These are phyloP conservation scores for Chalaropsis ovoidea DNA, from an alignment of 2,329 filamentous ascomycete species.

Conservation along the genomic window DNA sequence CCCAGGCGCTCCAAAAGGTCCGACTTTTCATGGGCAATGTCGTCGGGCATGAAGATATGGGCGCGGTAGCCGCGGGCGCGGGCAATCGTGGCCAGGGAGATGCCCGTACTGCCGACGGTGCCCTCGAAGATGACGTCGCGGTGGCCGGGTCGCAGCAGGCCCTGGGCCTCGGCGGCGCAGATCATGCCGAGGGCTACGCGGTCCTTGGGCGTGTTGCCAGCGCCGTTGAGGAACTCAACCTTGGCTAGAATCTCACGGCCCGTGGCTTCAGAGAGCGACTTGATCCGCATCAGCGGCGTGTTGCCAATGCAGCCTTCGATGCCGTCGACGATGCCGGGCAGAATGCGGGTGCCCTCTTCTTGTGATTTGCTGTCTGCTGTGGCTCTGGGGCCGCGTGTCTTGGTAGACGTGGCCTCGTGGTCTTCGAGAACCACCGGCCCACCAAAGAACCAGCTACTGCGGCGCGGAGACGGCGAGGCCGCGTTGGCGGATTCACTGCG, in stretches of 20 bases:
- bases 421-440: constrained; percentile 35
- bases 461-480: constrained; percentile 27
- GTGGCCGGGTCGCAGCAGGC: constrained; percentile 63
- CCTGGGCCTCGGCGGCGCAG: constrained; percentile 63
- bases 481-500: constrained; percentile 32
- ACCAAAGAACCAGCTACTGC: constrained; percentile 40
- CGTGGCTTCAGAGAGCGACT: constrained; percentile 73
- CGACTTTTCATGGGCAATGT: constrained; percentile 80
- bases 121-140: constrained; percentile 97
- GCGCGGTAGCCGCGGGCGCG: constrained; percentile 81
- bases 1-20: constrained; percentile 81
- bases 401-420: constrained; percentile 7
- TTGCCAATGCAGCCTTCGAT: constrained; percentile 89
- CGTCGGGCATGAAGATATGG: constrained; percentile 95
- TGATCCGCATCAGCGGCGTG: constrained; percentile 79
- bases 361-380: constrained; percentile 30
- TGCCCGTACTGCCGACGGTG: constrained; percentile 91
- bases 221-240: constrained; percentile 92
- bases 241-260: constrained; percentile 87
- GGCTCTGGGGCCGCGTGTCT: constrained; percentile 24
- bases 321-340: constrained; percentile 51
- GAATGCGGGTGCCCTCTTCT: constrained; percentile 23
- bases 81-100: constrained; percentile 82
- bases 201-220: constrained; percentile 89
- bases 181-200: constrained; percentile 90